Percentiles rank a stretch among this genome's conserved stretches.
phyloP scores from a whole-genome alignment of 169 alveolate genomes.

The Cytauxzoon felis region DNA sequence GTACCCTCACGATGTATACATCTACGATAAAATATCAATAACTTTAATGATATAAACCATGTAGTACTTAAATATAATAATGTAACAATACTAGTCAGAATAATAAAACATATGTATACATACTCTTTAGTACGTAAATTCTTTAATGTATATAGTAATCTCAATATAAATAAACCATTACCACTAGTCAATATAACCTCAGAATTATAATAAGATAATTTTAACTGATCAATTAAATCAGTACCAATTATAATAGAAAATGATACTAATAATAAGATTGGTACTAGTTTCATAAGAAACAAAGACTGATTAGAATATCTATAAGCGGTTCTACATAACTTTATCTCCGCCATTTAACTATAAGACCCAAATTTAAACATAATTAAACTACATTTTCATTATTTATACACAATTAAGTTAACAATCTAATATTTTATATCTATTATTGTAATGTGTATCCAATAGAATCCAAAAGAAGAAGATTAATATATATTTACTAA shows the following conservation, averaged over 20 bases:
- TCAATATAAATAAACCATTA: too few species aligned
- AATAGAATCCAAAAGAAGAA: too few species aligned
- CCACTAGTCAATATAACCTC: too few species aligned
- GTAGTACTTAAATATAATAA: slow-evolving; percentile 1
- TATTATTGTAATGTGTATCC: too few species aligned
- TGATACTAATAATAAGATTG: background rate
- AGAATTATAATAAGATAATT: background rate
- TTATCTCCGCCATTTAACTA: slow-evolving; percentile 29
- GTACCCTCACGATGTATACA: slow-evolving; percentile 45
- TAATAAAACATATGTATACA: background rate
- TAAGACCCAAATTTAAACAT: background rate
- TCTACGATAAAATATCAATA: slow-evolving; percentile 25
- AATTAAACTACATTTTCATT: too few species aligned
- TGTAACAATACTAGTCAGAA: background rate
- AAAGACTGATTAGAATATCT: background rate
- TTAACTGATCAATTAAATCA: background rate
- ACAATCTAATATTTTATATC: too few species aligned
- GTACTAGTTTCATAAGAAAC: background rate
- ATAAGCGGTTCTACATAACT: slow-evolving; percentile 17
- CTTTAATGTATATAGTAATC: too few species aligned
- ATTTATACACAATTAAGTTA: too few species aligned
- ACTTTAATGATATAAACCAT: slow-evolving; percentile 10
- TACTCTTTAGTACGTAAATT: slow-evolving; percentile 1
- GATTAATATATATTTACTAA: too few species aligned
- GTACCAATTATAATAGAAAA: slow-evolving; percentile 2